phyloP scores from a whole-genome alignment of 2,329 filamentous ascomycete species.

The Arthroderma uncinatum region DNA sequence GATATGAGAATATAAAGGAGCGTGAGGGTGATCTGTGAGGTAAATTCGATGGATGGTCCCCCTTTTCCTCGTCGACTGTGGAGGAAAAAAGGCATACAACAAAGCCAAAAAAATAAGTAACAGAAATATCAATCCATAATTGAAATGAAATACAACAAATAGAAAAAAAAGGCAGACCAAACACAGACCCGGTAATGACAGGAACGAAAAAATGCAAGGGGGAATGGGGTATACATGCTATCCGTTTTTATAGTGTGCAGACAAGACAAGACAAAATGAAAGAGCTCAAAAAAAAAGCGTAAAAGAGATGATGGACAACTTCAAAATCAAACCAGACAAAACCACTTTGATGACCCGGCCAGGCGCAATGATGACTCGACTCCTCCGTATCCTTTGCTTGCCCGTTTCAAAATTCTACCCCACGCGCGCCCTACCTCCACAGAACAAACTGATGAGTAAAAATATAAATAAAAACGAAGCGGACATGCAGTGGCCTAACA shows the following conservation, averaged over 20 bases:
- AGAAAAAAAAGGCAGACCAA: background rate
- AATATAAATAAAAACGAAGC: background rate
- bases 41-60: background rate
- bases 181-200: conserved; percentile 4
- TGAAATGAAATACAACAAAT: background rate
- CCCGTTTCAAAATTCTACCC: background rate
- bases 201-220: conserved; percentile 4
- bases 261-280: background rate
- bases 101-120: background rate
- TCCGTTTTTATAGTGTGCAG: conserved; percentile 5
- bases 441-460: background rate
- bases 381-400: background rate
- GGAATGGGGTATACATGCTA: conserved; percentile 6
- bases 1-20: background rate
- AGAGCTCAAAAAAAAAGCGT: background rate
- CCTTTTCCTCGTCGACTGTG: background rate
- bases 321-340: background rate
- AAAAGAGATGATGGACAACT: background rate
- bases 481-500: background rate
- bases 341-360: background rate
- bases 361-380: background rate
- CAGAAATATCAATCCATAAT: background rate
- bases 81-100: background rate
- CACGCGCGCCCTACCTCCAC: background rate
- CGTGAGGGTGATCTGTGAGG: background rate